phyloP scores from a whole-genome alignment of 768 basidiomycete species.

The Hygrophorus pudorinus region DNA sequence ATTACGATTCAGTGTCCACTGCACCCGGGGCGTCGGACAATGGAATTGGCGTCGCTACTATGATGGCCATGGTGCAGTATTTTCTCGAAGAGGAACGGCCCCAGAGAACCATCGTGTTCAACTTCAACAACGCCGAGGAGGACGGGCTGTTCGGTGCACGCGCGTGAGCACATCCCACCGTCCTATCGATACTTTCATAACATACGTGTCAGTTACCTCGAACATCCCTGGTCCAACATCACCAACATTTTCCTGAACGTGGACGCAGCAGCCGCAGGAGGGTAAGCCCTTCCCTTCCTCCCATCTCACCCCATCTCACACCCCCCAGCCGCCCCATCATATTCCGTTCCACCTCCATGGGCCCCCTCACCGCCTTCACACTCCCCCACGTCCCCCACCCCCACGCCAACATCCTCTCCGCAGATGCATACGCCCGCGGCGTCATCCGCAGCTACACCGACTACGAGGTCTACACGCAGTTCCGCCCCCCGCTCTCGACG shows the following conservation, averaged over 20 bases:
- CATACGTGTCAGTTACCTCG: slow-evolving; percentile 39
- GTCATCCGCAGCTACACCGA: slow-evolving; percentile 65
- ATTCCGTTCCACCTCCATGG: slow-evolving; percentile 60
- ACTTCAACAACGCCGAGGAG: slow-evolving; percentile 83
- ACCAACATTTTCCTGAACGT: slow-evolving; percentile 67
- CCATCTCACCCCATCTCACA: slow-evolving; percentile 5
- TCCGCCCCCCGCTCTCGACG: slow-evolving; percentile 41
- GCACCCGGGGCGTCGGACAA: slow-evolving; percentile 71
- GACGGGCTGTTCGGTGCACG: slow-evolving; percentile 67
- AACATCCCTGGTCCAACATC: slow-evolving; percentile 66
- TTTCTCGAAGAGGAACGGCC: slow-evolving; percentile 36
- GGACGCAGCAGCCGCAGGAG: slow-evolving; percentile 73
- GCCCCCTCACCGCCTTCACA: slow-evolving; percentile 44
- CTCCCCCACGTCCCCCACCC: slow-evolving; percentile 44
- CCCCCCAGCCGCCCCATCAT: slow-evolving; percentile 55
- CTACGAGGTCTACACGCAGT: slow-evolving; percentile 53
- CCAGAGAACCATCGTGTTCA: slow-evolving; percentile 61
- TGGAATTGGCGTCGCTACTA: slow-evolving; percentile 60
- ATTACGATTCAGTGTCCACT: slow-evolving; percentile 75
- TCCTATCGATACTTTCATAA: neutral
- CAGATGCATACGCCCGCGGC: slow-evolving; percentile 60
- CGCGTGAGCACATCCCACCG: slow-evolving; percentile 25
- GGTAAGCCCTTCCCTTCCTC: slow-evolving; percentile 32
- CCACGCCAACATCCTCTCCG: slow-evolving; percentile 60
- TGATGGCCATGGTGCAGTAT: slow-evolving; percentile 55